These are phyloP conservation scores for Solanum virginianum DNA, from an alignment of 257 asterid species.

Conservation along the genomic window DNA sequence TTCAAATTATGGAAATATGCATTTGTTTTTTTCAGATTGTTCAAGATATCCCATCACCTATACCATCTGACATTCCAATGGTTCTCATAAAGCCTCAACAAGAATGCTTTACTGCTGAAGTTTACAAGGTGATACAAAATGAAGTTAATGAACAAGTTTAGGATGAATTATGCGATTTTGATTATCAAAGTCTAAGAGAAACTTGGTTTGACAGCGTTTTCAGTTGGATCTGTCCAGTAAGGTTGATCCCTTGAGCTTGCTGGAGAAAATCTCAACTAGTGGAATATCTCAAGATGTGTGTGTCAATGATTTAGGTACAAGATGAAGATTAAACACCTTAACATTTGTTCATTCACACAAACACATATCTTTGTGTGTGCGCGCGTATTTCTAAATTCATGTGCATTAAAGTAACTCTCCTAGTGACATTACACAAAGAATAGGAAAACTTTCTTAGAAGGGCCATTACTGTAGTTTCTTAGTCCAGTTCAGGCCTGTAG, in stretches of 20 bases:
- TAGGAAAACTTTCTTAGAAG: neutral
- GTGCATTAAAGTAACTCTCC: neutral
- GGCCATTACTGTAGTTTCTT: neutral
- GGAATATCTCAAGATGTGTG: constrained; percentile 89
- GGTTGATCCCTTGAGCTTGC: constrained; percentile 65
- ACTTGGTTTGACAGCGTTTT: constrained; percentile 35
- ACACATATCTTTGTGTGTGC: neutral
- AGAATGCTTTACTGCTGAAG: constrained; percentile 96
- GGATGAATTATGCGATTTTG: neutral
- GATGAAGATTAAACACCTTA: neutral
- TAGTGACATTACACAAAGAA: neutral
- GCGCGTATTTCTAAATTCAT: neutral
- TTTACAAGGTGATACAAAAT: constrained; percentile 60
- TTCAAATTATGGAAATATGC: neutral
- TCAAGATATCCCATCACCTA: constrained; percentile 56
- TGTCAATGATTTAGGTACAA: constrained; percentile 76
- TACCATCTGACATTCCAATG: constrained; percentile 60
- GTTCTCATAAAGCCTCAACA: constrained; percentile 87
- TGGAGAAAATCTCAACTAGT: constrained; percentile 54
- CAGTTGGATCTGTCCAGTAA: constrained; percentile 53
- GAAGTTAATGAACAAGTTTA: neutral
- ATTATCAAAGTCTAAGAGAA: neutral
- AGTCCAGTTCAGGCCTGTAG: neutral
- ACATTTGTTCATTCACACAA: neutral
- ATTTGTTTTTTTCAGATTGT: constrained; percentile 41